Conservation (phyloP, 352 stramenopile species). For the Vaucheria bursata region DNA sequence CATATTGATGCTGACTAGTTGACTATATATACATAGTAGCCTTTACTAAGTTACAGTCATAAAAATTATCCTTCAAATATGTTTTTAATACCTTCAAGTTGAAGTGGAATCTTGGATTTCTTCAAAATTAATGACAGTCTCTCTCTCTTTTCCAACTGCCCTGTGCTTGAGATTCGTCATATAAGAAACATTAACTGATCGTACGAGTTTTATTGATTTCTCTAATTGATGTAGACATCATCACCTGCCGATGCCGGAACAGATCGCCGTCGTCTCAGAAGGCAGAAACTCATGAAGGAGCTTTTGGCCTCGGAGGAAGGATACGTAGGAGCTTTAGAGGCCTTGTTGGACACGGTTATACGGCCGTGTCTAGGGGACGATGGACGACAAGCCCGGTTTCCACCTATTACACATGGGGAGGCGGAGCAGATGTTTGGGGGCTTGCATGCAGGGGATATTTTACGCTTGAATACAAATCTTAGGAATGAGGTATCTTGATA, state of each 20-base stretch:
- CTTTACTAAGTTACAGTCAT: too few relatives aligned
- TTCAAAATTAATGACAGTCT: too few relatives aligned
- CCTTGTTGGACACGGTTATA: slow-evolving; percentile 39
- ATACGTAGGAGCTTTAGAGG: slow-evolving; percentile 41
- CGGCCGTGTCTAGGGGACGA: slow-evolving; percentile 36
- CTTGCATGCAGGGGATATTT: slow-evolving; percentile 33
- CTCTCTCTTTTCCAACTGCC: too few relatives aligned
- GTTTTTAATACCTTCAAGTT: too few relatives aligned
- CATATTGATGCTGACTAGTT: too few relatives aligned
- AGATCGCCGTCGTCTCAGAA: neutral
- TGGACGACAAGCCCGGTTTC: slow-evolving; percentile 9
- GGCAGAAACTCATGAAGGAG: neutral
- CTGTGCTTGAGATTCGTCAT: too few relatives aligned
- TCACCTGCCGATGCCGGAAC: neutral
- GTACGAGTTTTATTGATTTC: too few relatives aligned
- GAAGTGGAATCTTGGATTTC: too few relatives aligned
- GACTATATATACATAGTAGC: too few relatives aligned
- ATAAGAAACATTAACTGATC: too few relatives aligned
- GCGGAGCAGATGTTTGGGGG: slow-evolving; percentile 42
- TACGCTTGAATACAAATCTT: slow-evolving; percentile 38
- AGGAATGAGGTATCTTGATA: slow-evolving; percentile 36
- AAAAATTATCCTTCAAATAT: too few relatives aligned
- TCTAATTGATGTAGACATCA: neutral
- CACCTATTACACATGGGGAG: slow-evolving; percentile 26
- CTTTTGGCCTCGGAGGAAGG: neutral